phyloP scores from a whole-genome alignment of 192 early-diverging fungal genomes.

The Chytriomyces confervae region DNA sequence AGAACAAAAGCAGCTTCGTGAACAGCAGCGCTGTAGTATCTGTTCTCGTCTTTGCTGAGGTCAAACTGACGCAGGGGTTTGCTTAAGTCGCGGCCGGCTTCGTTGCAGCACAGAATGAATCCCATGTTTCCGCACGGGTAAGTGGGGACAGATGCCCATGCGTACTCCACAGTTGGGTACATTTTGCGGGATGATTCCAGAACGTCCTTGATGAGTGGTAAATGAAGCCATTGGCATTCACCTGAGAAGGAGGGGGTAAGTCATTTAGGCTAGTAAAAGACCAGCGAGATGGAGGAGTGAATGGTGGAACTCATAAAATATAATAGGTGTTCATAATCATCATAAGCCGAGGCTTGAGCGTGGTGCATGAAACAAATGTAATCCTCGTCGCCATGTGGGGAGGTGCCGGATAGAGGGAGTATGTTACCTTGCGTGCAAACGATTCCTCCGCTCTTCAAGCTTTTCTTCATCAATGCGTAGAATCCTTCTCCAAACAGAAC shows the following conservation, averaged over 20 bases:
- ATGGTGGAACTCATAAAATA: conserved; percentile 25
- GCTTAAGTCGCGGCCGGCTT: conserved; percentile 71
- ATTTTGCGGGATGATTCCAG: conserved; percentile 77
- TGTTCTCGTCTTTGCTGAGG: conserved; percentile 80
- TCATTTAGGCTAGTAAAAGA: neutral
- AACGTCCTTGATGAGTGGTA: conserved; percentile 90
- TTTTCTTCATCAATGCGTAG: conserved; percentile 92
- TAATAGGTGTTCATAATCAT: conserved; percentile 45
- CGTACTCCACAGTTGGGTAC: conserved; percentile 93
- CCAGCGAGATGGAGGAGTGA: conserved; percentile 5
- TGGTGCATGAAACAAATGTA: conserved; percentile 55
- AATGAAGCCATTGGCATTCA: conserved; percentile 99
- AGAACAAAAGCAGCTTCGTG: conserved; percentile 91
- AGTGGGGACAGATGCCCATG: conserved; percentile 93
- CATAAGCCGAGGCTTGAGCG: conserved; percentile 41
- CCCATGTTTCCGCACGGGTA: conserved; percentile 99
- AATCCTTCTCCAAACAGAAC: conserved; percentile 90
- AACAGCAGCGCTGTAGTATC: conserved; percentile 94
- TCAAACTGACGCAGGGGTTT: conserved; percentile 82
- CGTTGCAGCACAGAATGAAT: conserved; percentile 91
- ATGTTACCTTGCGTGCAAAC: conserved; percentile 90
- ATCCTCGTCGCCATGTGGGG: conserved; percentile 34
- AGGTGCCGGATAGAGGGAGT: conserved; percentile 5
- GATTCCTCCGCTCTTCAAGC: conserved; percentile 87
- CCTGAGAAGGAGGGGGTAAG: conserved; percentile 45